Percentiles rank a stretch among this genome's conserved stretches.
Evolutionary conservation across 129 eudicot genomes (phyloP).

Genomic region (Pittosporum tobira): DNA sequence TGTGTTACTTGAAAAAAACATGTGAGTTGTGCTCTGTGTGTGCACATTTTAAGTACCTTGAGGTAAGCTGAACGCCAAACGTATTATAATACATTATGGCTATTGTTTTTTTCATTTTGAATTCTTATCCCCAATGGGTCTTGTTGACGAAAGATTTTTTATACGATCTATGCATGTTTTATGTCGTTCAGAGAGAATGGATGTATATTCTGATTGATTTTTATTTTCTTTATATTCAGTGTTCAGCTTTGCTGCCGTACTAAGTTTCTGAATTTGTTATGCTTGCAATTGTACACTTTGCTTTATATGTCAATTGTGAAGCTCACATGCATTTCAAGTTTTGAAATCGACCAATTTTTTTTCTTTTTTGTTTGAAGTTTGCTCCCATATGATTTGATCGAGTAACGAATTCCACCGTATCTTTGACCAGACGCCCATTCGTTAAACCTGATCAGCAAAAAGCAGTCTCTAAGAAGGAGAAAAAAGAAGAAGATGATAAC

Average conservation of each 20-base stretch:
- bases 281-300: background rate
- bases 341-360: background rate
- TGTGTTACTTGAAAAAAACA: no score
- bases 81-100: background rate
- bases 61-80: background rate
- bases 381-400: background rate
- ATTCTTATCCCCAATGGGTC: background rate
- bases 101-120: background rate
- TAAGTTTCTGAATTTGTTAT: background rate
- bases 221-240: background rate
- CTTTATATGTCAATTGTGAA: background rate
- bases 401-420: background rate
- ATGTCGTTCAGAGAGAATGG: background rate
- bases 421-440: constrained; percentile 20
- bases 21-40: no score
- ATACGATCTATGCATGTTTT: background rate
- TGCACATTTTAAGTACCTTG: background rate
- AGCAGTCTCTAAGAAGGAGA: constrained; percentile 21
- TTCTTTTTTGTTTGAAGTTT: background rate
- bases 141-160: background rate
- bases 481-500: constrained; percentile 39
- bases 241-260: background rate
- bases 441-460: constrained; percentile 26
- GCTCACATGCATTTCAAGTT: background rate
- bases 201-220: background rate